These are phyloP conservation scores for Malus hybrid DNA, from an alignment of 331 rosid species.

Conservation along the genomic window DNA sequence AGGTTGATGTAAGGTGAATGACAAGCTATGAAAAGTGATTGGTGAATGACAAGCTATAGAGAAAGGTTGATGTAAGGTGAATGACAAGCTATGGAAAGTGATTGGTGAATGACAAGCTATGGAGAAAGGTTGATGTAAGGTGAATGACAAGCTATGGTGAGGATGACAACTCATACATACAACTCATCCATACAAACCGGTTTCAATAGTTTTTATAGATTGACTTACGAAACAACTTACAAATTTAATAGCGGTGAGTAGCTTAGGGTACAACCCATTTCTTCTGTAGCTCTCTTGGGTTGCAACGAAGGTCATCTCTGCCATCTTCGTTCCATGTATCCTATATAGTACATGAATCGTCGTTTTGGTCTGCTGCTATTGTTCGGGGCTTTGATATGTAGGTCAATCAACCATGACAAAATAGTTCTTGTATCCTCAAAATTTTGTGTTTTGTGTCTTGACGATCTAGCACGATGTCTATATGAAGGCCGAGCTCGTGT, in stretches of 20 bases:
- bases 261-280: neutral
- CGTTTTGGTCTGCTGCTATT: conserved; percentile 12
- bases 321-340: conserved; percentile 11
- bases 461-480: neutral
- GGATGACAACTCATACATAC: too few species aligned
- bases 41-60: too few species aligned
- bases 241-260: conserved; percentile 4
- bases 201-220: too few species aligned
- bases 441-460: too few species aligned
- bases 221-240: conserved; percentile 8
- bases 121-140: too few species aligned
- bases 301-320: conserved; percentile 18
- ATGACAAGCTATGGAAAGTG: too few species aligned
- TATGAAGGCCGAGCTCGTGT: neutral
- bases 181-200: too few species aligned
- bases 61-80: too few species aligned
- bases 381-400: neutral
- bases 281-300: neutral
- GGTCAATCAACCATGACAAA: conserved; percentile 15
- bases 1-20: too few species aligned
- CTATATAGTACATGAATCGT: conserved; percentile 25
- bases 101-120: too few species aligned
- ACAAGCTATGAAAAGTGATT: too few species aligned
- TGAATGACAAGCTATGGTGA: too few species aligned
- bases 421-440: neutral